phyloP scores from a whole-genome alignment of 2,329 filamentous ascomycete species.

The Fusarium euwallaceae region DNA sequence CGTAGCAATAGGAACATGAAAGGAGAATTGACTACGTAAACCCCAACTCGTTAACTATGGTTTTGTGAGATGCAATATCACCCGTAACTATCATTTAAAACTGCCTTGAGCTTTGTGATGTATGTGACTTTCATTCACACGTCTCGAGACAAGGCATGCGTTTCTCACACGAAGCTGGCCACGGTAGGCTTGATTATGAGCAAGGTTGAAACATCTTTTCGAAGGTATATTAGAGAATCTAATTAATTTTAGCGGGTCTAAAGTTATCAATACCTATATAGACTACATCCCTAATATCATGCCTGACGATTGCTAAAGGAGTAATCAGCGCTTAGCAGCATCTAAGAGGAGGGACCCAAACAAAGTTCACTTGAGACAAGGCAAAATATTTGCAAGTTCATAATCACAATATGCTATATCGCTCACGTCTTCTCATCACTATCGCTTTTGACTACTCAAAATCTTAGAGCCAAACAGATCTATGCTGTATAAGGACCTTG shows the following conservation, averaged over 20 bases:
- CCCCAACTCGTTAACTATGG: too few species aligned
- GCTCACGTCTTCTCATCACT: neutral
- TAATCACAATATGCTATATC: neutral
- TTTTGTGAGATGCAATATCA: neutral
- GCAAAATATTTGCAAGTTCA: neutral
- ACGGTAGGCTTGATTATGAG: neutral
- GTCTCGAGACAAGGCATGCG: neutral
- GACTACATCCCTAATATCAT: too few species aligned
- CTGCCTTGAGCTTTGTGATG: neutral
- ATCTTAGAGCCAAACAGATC: constrained; percentile 26
- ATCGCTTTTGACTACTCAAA: neutral
- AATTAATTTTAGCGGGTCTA: too few species aligned
- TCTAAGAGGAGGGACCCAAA: too few species aligned
- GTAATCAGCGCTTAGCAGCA: too few species aligned
- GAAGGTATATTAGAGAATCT: neutral
- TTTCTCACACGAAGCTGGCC: neutral
- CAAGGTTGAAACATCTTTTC: neutral
- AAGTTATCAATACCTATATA: too few species aligned
- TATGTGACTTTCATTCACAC: neutral
- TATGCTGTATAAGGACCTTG: constrained; percentile 48
- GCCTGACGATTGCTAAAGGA: too few species aligned
- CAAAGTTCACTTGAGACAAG: neutral
- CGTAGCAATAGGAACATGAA: neutral
- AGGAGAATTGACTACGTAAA: neutral
- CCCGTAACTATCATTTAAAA: neutral